Base-by-base conservation (phyloP, 495 filamentous ascomycete genomes). In the Podospora anserina region DNA sequence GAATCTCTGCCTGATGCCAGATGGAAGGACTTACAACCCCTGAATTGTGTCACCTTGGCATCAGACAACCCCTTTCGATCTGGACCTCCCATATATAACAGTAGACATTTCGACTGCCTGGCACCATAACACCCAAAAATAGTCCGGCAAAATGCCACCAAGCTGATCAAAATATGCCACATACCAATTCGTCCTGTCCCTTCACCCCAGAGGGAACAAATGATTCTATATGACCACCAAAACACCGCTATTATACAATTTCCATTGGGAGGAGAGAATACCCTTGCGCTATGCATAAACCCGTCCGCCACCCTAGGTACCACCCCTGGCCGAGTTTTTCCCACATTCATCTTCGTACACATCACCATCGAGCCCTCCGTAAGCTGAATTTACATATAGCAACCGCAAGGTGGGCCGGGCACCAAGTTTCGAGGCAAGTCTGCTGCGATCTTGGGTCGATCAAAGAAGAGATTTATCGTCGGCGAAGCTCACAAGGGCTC, bases 201-300 rank as follows among this genome's bases (percentile, higher is more conserved):
- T 49, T 49, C 39, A 49, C 7, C 39, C 39, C 39, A 49, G 15
- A 49, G 13, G 39, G 39, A 16, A 11, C 39, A 49, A 11, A 49
- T 49, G 39, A 49, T 49, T 49, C 39, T 49, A 49, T 49, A 49
- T 49, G 9, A 49, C 39, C 39, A 70, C 72, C 69, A 70, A 70
- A 71, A 70, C 67, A 64, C 72, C 72, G 67, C 69, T 78, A 77
- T 72, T 70, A 74, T 78, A 75, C 70, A 74, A 74, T 26, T 44
- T 63, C 34, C 71, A 69, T 74, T 69, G 69, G 72, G 76, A 75
- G 74, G 72, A 76, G 76, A 78, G 76, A 78, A 49, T 73, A 76
- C 70, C 74, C 61, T 63, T 71, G 68, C 76, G 72, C 74, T 76
- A 76, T 78, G 76, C 72, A 74, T 69, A 71, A 58, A 58, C 71